Conservation (phyloP, 768 basidiomycete genomes). For the Mycena alexandri region DNA sequence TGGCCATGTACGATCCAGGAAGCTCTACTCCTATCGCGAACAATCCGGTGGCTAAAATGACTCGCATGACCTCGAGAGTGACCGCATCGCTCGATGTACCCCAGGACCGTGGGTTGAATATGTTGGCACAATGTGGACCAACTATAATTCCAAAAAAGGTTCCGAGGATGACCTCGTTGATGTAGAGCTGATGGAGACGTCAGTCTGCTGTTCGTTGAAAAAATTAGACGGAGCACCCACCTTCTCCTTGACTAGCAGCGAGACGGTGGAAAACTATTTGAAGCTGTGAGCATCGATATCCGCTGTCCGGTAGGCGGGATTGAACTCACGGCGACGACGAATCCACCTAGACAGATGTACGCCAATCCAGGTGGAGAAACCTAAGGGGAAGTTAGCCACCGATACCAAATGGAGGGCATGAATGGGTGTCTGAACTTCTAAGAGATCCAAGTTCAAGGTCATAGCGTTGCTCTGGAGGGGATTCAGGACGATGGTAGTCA, state of each 20-base stretch:
- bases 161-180: constrained; percentile 95
- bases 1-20: constrained; percentile 84
- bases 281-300: neutral
- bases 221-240: constrained; percentile 48
- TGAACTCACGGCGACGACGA: constrained; percentile 53
- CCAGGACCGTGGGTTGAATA: constrained; percentile 88
- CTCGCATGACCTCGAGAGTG: constrained; percentile 88
- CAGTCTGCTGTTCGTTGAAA: neutral
- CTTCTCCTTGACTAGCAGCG: constrained; percentile 86
- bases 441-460: constrained; percentile 10
- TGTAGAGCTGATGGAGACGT: constrained; percentile 68
- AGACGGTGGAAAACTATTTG: constrained; percentile 83
- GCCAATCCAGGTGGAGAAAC: constrained; percentile 28
- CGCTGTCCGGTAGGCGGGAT: neutral
- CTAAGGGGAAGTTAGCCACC: constrained; percentile 7
- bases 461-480: neutral
- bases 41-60: constrained; percentile 91
- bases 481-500: too few species aligned
- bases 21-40: constrained; percentile 97
- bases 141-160: constrained; percentile 76
- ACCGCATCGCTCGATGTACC: constrained; percentile 64
- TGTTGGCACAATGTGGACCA: constrained; percentile 77
- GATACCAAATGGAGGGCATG: neutral
- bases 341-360: constrained; percentile 35
- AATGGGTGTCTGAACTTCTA: constrained; percentile 33